These are phyloP conservation scores for Cyanidium caldarium DNA, from an alignment of 23 red algal genomes.

Conservation along the genomic window DNA sequence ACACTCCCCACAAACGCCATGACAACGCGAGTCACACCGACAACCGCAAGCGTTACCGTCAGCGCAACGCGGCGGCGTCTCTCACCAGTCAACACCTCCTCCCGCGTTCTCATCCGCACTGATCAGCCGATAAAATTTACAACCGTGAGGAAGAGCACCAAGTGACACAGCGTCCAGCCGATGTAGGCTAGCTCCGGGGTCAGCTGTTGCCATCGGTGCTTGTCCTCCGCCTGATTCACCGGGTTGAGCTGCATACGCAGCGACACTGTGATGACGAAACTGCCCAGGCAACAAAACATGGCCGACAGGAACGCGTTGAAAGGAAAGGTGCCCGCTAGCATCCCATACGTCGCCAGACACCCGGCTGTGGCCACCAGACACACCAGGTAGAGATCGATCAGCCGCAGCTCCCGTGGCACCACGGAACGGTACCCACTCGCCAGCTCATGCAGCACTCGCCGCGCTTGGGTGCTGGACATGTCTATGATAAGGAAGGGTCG, in stretches of 20 bases:
- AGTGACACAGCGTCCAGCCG: constrained; percentile 76
- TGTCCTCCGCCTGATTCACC: background rate
- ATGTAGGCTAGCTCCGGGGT: constrained; percentile 20
- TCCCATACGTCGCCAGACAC: constrained; percentile 13
- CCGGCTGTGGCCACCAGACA: background rate
- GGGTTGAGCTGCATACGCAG: constrained; percentile 78
- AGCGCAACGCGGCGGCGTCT: no score
- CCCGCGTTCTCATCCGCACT: no score
- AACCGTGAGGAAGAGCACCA: constrained; percentile 71
- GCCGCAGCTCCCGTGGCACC: background rate
- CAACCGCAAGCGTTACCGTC: no score
- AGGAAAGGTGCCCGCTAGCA: constrained; percentile 63
- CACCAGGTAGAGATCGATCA: background rate
- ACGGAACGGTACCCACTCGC: background rate
- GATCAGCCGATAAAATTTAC: constrained; percentile 89
- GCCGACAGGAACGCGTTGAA: constrained; percentile 88
- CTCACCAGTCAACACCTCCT: no score
- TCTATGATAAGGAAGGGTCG: no score
- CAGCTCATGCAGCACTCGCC: no score
- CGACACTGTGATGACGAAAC: constrained; percentile 69
- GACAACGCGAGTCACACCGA: background rate
- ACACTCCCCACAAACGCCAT: background rate
- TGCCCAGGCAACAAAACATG: constrained; percentile 51
- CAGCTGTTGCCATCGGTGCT: constrained; percentile 30
- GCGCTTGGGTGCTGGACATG: no score